These are phyloP conservation scores for Croton laevigatus DNA, from an alignment of 441 rosid genomes.

Conservation along the genomic window DNA sequence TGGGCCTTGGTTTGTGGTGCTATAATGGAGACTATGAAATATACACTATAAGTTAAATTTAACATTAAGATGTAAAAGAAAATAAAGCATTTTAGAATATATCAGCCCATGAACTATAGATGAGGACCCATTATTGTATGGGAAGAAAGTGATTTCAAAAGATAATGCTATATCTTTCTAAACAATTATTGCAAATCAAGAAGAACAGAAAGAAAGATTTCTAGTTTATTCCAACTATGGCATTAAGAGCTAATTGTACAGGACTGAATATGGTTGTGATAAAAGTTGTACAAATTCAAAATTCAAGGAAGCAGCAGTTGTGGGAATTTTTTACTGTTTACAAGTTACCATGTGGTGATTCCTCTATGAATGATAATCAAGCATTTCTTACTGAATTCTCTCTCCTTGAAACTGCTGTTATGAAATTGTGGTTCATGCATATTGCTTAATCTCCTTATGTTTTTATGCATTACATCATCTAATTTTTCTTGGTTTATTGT, in stretches of 20 bases:
- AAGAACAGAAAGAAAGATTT: too few species aligned
- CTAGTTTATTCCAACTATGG: too few species aligned
- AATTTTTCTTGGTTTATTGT: conserved; percentile 4
- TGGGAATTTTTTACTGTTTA: neutral
- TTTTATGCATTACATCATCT: neutral
- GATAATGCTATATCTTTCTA: too few species aligned
- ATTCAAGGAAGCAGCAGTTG: neutral
- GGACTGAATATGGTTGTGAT: neutral
- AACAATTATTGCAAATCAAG: too few species aligned
- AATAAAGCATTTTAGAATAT: too few species aligned
- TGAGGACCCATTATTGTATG: too few species aligned
- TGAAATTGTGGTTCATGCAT: conserved; percentile 2
- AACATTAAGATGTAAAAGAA: neutral
- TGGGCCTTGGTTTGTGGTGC: too few species aligned
- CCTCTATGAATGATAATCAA: neutral
- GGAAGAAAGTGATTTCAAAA: too few species aligned
- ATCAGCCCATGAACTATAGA: too few species aligned
- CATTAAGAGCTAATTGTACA: too few species aligned
- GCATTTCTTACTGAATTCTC: neutral
- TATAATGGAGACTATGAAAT: too few species aligned
- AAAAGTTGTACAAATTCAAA: neutral
- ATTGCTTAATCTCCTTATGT: neutral
- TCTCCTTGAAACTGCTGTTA: neutral
- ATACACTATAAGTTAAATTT: neutral
- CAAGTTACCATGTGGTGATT: neutral